A percentile compares a stretch with the other conserved stretches of the same genome.
Evolutionary conservation across 2,329 filamentous ascomycete genomes (phyloP).

Genomic region (Colletotrichum sp.): DNA sequence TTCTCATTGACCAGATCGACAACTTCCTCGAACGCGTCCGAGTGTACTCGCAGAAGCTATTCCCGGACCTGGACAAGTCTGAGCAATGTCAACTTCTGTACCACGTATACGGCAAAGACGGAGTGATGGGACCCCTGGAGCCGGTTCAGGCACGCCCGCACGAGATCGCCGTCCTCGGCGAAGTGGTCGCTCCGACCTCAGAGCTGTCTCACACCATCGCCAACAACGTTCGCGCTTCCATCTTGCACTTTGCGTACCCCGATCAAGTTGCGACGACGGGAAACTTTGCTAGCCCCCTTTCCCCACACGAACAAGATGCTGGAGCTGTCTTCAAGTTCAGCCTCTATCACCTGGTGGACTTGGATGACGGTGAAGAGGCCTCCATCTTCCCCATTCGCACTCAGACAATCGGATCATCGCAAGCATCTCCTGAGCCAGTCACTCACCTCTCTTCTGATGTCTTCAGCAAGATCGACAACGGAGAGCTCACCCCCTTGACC

Average conservation of each 20-base stretch:
- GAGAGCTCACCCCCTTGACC: not conserved
- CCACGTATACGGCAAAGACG: constrained; percentile 49
- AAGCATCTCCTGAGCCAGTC: not conserved
- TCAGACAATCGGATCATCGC: not conserved
- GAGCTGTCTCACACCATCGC: constrained; percentile 42
- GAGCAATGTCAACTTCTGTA: constrained; percentile 44
- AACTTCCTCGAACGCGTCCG: constrained; percentile 33
- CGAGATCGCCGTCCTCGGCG: constrained; percentile 52
- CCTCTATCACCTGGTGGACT: constrained; percentile 54
- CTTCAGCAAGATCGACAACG: not conserved
- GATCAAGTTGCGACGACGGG: constrained; percentile 57
- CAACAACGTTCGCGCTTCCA: constrained; percentile 30
- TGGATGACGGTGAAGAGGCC: constrained; percentile 32
- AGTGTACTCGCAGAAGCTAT: constrained; percentile 18
- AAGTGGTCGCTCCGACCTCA: constrained; percentile 50
- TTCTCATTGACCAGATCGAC: constrained; percentile 46
- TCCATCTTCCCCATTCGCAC: not conserved
- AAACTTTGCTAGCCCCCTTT: constrained; percentile 43
- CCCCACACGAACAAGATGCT: constrained; percentile 24
- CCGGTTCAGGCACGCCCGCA: constrained; percentile 27
- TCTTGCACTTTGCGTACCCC: constrained; percentile 50
- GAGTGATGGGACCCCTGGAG: constrained; percentile 26
- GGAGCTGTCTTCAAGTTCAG: constrained; percentile 48
- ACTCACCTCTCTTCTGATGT: not conserved
- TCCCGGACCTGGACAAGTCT: constrained; percentile 24